Base-by-base conservation (phyloP, 768 basidiomycete species). In the Tulasnella sp. region DNA sequence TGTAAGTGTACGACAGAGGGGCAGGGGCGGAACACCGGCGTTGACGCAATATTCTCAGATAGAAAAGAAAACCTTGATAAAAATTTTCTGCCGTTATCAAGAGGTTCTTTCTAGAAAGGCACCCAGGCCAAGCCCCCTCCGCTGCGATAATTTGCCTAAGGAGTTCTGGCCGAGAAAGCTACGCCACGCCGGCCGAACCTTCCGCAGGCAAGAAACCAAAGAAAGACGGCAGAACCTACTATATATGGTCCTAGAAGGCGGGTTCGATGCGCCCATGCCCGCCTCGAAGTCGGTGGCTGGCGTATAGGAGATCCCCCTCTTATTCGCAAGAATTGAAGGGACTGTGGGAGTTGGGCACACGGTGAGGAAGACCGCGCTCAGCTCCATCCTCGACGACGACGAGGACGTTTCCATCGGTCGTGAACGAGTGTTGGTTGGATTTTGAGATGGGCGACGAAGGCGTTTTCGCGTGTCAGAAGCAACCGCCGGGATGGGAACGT, bases 241-340 rank as follows among this genome's bases (percentile, higher is more conserved):
- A 36, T 27, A 68, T 8, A 31, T 68, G 31, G 62, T 14, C 34
- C 31, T 68, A 7, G 27, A 68, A 7, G 52, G 52, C 34, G 62
- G 62, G 31, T 68, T 68, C 62, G 62, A 27, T 68, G 62, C 62
- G 62, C 62, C 62, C 62, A 68, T 68, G 62, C 62, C 52, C 62
- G 62, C 62, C 62, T 68, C 62, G 62, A 68, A 68, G 62, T 68
- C 62, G 62, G 62, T 68, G 62, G 62, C 62, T 68, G 62, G 31
- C 14, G 31, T 12, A 68, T 68, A 68, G 62, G 62, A 68, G 62
- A 68, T 7, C 31, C 34, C 31, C 34, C 62, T n/a, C n/a, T 68
- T 68, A 19, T 68, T 68, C 62, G 62, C 62, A 27, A 34, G 14
- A 68, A 68, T 36, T 27, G 62, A 68, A 68, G 62, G 62, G 62